These are phyloP conservation scores for Solanum peruvianum DNA, from an alignment of 257 asterid genomes.

Conservation along the genomic window DNA sequence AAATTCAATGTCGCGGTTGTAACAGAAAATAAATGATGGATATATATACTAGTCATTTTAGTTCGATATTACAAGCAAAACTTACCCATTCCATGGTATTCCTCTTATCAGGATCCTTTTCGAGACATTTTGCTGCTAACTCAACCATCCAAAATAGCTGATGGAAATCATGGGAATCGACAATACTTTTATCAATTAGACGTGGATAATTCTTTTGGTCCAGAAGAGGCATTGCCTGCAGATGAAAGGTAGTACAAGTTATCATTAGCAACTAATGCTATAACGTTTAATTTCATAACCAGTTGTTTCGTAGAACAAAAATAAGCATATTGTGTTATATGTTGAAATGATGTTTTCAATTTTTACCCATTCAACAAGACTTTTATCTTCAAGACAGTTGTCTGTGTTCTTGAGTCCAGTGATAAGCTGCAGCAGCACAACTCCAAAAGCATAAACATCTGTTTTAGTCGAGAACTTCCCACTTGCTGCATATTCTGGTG, in stretches of 20 bases:
- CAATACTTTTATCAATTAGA: constrained; percentile 46
- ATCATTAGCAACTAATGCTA: background rate
- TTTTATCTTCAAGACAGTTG: constrained; percentile 35
- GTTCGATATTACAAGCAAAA: background rate
- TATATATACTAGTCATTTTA: background rate
- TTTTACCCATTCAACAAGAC: constrained; percentile 67
- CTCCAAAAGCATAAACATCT: constrained; percentile 70
- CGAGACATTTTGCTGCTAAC: constrained; percentile 49
- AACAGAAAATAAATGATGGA: background rate
- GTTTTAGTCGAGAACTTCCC: constrained; percentile 62
- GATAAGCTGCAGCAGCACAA: constrained; percentile 54
- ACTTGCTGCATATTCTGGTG: constrained; percentile 68
- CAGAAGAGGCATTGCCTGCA: constrained; percentile 63
- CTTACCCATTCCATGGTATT: constrained; percentile 53
- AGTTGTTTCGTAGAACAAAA: background rate
- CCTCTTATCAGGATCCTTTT: constrained; percentile 42
- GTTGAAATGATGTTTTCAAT: background rate
- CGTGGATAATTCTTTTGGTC: constrained; percentile 52
- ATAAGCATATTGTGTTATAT: background rate
- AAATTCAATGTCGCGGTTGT: background rate
- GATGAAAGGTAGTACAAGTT: background rate
- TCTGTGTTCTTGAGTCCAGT: constrained; percentile 50
- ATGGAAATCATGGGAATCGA: constrained; percentile 55
- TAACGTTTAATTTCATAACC: background rate
- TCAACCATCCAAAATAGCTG: constrained; percentile 69